These are phyloP conservation scores for Talaromyces sp. DNA, from an alignment of 2,329 filamentous ascomycete species.

Conservation along the genomic window DNA sequence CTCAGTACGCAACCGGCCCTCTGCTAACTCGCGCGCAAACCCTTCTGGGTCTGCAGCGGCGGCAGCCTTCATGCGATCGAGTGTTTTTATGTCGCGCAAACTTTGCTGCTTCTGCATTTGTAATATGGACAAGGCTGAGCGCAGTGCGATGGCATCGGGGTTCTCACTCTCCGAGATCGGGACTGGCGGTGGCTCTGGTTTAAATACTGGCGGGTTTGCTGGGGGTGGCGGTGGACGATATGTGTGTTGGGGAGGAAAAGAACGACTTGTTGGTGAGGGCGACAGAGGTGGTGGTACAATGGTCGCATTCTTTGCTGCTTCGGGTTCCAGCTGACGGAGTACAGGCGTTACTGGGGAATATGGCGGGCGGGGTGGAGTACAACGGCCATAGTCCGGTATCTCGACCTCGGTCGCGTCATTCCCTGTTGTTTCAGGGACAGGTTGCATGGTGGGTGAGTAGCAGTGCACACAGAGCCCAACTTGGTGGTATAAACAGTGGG, in stretches of 20 bases:
- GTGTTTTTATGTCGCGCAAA: slow-evolving; percentile 69
- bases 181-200: slow-evolving; percentile 42
- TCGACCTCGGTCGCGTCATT: not conserved
- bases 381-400: slow-evolving; percentile 30
- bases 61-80: slow-evolving; percentile 70
- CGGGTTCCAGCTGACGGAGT: slow-evolving; percentile 39
- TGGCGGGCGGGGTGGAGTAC: slow-evolving; percentile 48
- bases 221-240: slow-evolving; percentile 22
- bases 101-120: slow-evolving; percentile 84
- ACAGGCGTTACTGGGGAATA: slow-evolving; percentile 53
- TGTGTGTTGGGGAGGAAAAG: slow-evolving; percentile 3
- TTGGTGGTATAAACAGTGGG: not conserved
- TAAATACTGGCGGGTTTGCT: slow-evolving; percentile 29
- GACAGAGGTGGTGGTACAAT: slow-evolving; percentile 38
- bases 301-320: slow-evolving; percentile 29
- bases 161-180: slow-evolving; percentile 60
- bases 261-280: slow-evolving; percentile 29
- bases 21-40: slow-evolving; percentile 69
- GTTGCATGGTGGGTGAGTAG: slow-evolving; percentile 41
- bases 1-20: slow-evolving; percentile 59
- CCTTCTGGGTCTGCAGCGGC: slow-evolving; percentile 71
- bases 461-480: not conserved
- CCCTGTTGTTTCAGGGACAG: slow-evolving; percentile 19
- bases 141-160: slow-evolving; percentile 83
- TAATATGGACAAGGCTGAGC: slow-evolving; percentile 80